Conservation (phyloP, 805 yeast genomes). For the Middelhovenomyces tepae region DNA sequence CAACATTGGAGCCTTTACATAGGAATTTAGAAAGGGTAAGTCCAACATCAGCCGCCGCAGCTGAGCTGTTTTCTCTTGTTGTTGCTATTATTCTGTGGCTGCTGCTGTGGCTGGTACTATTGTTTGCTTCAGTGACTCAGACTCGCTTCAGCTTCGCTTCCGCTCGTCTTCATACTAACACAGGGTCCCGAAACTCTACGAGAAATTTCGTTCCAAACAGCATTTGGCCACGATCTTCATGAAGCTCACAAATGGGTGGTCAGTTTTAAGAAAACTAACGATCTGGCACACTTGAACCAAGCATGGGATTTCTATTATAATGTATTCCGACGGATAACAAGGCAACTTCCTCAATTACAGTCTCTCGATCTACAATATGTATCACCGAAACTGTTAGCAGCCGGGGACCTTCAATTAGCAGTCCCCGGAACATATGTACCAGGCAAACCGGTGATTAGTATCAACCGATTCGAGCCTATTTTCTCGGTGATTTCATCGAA, state of each 20-base stretch:
- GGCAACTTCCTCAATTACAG: constrained; percentile 81
- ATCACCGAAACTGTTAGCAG: constrained; percentile 78
- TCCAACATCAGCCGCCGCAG: too few relatives aligned
- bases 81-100: not conserved
- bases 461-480: constrained; percentile 69
- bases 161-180: too few relatives aligned
- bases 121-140: too few relatives aligned
- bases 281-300: constrained; percentile 80
- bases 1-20: constrained; percentile 83
- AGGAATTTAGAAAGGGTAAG: constrained; percentile 65
- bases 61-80: constrained; percentile 24
- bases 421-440: constrained; percentile 91
- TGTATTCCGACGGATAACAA: constrained; percentile 82
- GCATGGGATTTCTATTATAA: constrained; percentile 97
- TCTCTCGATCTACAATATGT: constrained; percentile 86
- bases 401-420: constrained; percentile 73
- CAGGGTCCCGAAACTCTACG: constrained; percentile 82
- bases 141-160: too few relatives aligned
- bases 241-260: constrained; percentile 93
- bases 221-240: constrained; percentile 85
- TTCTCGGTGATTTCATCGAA: constrained; percentile 86
- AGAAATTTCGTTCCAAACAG: constrained; percentile 85
- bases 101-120: too few relatives aligned
- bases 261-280: constrained; percentile 77
- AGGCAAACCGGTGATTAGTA: constrained; percentile 67